Percentiles rank a stretch among this genome's conserved stretches.
Conservation (phyloP, 257 asterid species). For the Primulina tabacum region DNA sequence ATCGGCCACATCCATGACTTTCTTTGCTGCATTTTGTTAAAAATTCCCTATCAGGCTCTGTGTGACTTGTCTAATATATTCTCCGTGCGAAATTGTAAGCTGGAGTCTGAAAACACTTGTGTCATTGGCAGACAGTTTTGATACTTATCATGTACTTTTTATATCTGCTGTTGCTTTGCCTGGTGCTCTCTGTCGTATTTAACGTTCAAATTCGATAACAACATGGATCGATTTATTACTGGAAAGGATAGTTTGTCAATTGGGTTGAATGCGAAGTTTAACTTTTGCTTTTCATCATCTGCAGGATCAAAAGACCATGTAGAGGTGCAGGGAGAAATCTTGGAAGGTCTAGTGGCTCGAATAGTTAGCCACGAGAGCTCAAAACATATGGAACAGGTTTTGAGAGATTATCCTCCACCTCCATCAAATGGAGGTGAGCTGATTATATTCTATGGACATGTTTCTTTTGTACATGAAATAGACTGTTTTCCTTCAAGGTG, state of each 20-base stretch:
- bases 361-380: conserved; percentile 76
- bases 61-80: neutral
- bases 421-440: conserved; percentile 67
- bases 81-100: conserved; percentile 18
- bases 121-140: neutral
- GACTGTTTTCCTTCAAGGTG: neutral
- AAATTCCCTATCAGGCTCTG: neutral
- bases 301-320: conserved; percentile 89
- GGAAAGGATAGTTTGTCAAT: conserved; percentile 7
- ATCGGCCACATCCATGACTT: neutral
- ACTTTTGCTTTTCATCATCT: conserved; percentile 14
- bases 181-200: neutral
- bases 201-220: neutral
- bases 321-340: conserved; percentile 90
- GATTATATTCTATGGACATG: conserved; percentile 1
- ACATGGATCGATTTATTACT: neutral
- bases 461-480: conserved; percentile 15
- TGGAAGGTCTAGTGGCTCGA: conserved; percentile 98
- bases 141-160: neutral
- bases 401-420: conserved; percentile 67
- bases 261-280: conserved; percentile 21
- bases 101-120: neutral
- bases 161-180: conserved; percentile 5
- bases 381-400: conserved; percentile 72
- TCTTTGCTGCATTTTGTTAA: neutral